These are phyloP conservation scores for Cymbidium sinense DNA, from an alignment of 106 monocot species.

Conservation along the genomic window DNA sequence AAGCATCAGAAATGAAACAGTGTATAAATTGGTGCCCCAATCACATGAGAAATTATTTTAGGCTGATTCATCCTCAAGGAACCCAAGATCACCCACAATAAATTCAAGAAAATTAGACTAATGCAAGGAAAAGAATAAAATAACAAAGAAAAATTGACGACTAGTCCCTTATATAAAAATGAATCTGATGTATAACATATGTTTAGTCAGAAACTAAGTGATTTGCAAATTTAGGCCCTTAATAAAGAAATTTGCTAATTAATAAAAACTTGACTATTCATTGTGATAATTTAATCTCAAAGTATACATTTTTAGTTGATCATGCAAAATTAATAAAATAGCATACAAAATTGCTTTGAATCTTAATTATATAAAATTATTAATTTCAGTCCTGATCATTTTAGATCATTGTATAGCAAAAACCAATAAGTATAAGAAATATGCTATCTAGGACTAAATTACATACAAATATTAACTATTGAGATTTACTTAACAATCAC, in stretches of 20 bases:
- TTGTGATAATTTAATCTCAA: no score
- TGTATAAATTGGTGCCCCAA: neutral
- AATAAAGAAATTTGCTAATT: neutral
- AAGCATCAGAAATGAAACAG: neutral
- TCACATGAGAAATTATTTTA: neutral
- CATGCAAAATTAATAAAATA: no score
- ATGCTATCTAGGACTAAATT: no score
- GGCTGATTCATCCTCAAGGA: neutral
- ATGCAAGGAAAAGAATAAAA: neutral
- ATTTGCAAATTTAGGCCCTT: neutral
- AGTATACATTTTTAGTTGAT: no score
- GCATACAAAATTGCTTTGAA: no score
- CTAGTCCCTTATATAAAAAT: neutral
- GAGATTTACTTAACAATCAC: neutral
- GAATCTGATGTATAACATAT: neutral
- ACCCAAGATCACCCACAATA: no score
- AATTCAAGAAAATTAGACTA: neutral
- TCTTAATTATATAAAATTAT: no score
- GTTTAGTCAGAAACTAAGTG: neutral
- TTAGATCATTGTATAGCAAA: no score
- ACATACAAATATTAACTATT: no score
- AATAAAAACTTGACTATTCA: no score
- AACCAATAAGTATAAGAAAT: no score
- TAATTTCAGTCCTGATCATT: no score
- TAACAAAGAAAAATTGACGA: neutral